Base-by-base conservation (phyloP, 1,284 basidiomycete genomes). In the Trichosporon coremiiforme region DNA sequence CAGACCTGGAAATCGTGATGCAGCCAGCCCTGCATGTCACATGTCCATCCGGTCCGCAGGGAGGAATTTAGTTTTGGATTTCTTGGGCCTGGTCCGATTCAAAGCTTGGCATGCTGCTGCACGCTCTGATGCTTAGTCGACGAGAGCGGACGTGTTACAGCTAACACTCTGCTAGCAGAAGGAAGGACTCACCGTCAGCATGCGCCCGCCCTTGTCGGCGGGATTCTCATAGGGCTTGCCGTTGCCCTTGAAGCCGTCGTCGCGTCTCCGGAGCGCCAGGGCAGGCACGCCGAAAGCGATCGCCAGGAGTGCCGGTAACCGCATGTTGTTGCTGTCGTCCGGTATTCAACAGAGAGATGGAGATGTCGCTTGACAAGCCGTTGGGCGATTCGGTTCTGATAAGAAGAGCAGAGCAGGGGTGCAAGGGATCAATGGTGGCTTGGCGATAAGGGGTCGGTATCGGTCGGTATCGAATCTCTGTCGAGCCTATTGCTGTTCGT, bases 101-200 rank as follows among this genome's bases (percentile, higher is more conserved):
- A 9, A 2, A 12, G 38, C 38, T 33, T 33, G 33, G 33, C 33
- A 33, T 3, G 4, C 15, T 9, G 41, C 41, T 45, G 41, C 41
- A 15, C 41, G 41, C 4, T 45, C 41, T 45, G 41, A n/a, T 45
- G 41, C 41, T 12, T 15, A 45, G 41, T 10, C 4, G 41, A 4
- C 41, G 41, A 45, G 15, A 45, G 3, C 15, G 10, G 17, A 45
- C 41, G 10, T 10, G 41, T n/a, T 2, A 2, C 41, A 10, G 15
- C 5, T 2, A 45, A 15, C 15, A 2, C n/a, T n/a, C n/a, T n/a
- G n/a, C n/a, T n/a, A n/a, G n/a, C n/a, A 45, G 15, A 2, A 15
- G n/a, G n/a, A 3, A 4, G 4, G 20, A 67, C 69, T 66, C 36
- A 70, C 70, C 0, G 70, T 70, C 35, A 70, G 45, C 70, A 70